A percentile compares a stretch with the other conserved stretches of the same genome.
Evolutionary conservation across 2,329 filamentous ascomycete species (phyloP).

Genomic region (Exophiala sideris): DNA sequence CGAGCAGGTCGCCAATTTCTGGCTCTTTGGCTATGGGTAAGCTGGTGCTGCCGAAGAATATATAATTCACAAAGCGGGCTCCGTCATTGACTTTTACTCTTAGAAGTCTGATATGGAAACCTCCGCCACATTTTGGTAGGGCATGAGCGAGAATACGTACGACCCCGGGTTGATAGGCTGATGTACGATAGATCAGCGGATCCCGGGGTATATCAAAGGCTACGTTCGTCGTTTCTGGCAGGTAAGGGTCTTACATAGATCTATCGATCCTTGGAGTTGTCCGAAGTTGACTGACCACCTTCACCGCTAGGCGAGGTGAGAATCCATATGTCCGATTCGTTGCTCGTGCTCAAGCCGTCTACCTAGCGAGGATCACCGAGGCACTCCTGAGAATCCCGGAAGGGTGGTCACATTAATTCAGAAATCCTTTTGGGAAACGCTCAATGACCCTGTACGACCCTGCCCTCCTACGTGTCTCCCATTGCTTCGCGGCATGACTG

Average conservation of each 20-base stretch:
- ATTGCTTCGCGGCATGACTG: conserved; percentile 22
- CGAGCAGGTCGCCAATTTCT: conserved; percentile 63
- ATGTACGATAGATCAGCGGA: conserved; percentile 62
- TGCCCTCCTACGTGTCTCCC: background rate
- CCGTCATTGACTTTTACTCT: conserved; percentile 16
- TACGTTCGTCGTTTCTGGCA: conserved; percentile 98
- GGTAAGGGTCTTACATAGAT: conserved; percentile 54
- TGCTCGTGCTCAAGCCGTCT: conserved; percentile 4
- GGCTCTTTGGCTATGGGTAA: conserved; percentile 96
- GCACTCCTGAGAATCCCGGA: conserved; percentile 81
- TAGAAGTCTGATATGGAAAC: conserved; percentile 97
- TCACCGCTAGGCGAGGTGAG: conserved; percentile 26
- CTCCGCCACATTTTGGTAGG: conserved; percentile 88
- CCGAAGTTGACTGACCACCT: conserved; percentile 9
- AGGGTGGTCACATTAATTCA: conserved; percentile 92
- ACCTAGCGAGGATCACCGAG: conserved; percentile 83
- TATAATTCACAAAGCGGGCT: background rate
- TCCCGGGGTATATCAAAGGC: conserved; percentile 86
- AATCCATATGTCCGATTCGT: conserved; percentile 2
- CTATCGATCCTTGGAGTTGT: background rate
- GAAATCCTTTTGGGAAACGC: conserved; percentile 73
- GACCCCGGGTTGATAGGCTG: background rate
- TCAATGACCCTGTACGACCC: conserved; percentile 59
- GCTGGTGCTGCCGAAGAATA: background rate
- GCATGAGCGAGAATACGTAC: background rate